Evolutionary conservation across 768 basidiomycete genomes (phyloP), one percentile per base, ranked within the genome.

Genomic region (Termitomyces sp.): DNA sequence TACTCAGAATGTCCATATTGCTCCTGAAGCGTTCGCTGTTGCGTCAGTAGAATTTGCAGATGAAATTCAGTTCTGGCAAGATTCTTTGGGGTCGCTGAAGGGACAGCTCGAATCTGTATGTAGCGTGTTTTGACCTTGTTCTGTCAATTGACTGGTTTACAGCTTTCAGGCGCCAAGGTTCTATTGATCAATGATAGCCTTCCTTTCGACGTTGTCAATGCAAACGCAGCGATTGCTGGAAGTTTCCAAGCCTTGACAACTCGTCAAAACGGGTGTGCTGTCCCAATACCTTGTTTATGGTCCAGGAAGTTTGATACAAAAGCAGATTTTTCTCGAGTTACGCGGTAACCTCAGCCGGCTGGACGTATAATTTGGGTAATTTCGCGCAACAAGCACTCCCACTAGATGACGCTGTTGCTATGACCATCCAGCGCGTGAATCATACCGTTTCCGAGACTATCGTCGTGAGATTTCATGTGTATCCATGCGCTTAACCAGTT

Each of bases 301-400:
- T 18, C 20, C n/a, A 46, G 33, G 36, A 58, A 62, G 42, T n/a
- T 28, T 22, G 20, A 42, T 24, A 1, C 35, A 20, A 32, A 44
- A n/a, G 12, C 7, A 82, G 80, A 7, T 81, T 80, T 68, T 83
- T 81, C 67, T 74, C 81, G 20, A 81, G 78, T 61, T 81, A 80
- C 59, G 68, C 68, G 45, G 68, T 75, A 16, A 72, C 74, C 22
- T 65, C 74, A 16, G 63, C 66, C 39, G 73, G 77, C 20, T 80
- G 80, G 79, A 69, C 72, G 20, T 81, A 81, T 55, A 66, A 72
- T 58, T 73, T 84, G 76, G 81, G 81, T 28, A 81, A 85, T 60
- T 87, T 87, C 66, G 85, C 84, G 0, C 79, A 81, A 58, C 77
- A 81, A 59, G 74, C 78, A 15, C 82, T 84, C 24, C 85, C 86